Evolutionary conservation across 2,329 filamentous ascomycete genomes (phyloP), one percentile per base, ranked within the genome.

Genomic region (Paracorniculantispora psalliotae): DNA sequence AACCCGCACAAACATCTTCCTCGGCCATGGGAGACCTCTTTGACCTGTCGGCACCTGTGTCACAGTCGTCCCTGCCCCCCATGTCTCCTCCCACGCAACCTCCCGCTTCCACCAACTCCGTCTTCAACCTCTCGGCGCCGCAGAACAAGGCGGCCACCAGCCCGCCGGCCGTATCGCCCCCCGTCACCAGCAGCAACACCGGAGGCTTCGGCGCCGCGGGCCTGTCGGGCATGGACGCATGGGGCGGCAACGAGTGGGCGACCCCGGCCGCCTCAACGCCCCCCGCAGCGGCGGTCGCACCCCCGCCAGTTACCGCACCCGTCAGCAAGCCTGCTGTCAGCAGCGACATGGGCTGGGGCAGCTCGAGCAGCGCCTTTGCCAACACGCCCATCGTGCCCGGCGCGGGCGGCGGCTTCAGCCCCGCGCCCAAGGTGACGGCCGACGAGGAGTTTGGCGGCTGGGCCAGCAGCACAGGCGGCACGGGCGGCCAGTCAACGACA

Each of bases 371-470:
- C 28, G 78, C 78, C n/a, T 79, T 87, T 64, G 79, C 83, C 43
- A 82, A 69, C 66, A 80, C 83, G 62, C 81, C 83, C 52, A 84
- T 87, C 69, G 79, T 88, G 21, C 82, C 83, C 2, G 82, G 84
- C 1, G 77, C 82, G 0, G 81, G 81, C 64, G 87, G 88, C 25
- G 88, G 88, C 6, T 88, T 90, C 72, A 82, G 79, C 56, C 69
- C 78, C 57, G 76, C 79, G 43, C 86, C 90, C 25, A 87, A 88
- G 67, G 89, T 96, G 2, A 82, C 89, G 37, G 89, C 90, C 0
- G 93, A 97, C 67, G 93, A 97, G 73, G 93, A 97, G 69, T 97
- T 97, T 76, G 93, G 93, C 21, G 92, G 93, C 13, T 97, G 93
- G 93, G 86, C 90, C 50, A 96, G 91, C 80, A 76, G 87, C 82